Evolutionary conservation across 345 rosid genomes (phyloP).

Genomic region (Cochlearia excelsa): DNA sequence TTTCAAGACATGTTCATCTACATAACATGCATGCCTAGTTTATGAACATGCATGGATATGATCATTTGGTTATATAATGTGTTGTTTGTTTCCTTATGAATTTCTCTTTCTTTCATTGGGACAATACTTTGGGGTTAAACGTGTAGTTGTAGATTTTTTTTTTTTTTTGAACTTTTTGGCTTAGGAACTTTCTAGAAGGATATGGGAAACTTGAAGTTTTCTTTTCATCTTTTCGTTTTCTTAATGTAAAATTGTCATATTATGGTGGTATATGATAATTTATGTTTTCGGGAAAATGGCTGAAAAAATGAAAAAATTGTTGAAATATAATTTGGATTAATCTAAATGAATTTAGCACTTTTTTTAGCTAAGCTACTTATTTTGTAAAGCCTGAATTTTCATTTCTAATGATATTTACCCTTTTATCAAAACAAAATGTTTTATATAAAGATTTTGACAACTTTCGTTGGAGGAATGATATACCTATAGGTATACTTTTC

Average conservation of each 20-base stretch:
- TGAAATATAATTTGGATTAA: not conserved
- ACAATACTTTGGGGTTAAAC: constrained; percentile 27
- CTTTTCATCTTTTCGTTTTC: not conserved
- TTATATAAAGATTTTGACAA: too few species aligned
- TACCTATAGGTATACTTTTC: too few species aligned
- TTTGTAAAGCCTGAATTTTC: too few species aligned
- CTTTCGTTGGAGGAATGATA: too few species aligned
- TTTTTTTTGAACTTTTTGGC: not conserved
- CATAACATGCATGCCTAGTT: constrained; percentile 28
- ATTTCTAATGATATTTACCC: too few species aligned
- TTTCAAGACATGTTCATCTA: constrained; percentile 39
- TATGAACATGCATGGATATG: constrained; percentile 21
- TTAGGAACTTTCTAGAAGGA: constrained; percentile 31
- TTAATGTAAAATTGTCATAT: constrained; percentile 37
- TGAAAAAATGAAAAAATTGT: not conserved
- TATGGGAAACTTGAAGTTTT: constrained; percentile 18
- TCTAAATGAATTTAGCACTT: not conserved
- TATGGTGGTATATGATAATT: constrained; percentile 32
- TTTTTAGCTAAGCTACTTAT: too few species aligned
- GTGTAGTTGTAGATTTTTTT: constrained; percentile 22
- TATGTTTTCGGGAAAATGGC: constrained; percentile 18
- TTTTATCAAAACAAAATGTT: too few species aligned
- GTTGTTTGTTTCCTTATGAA: constrained; percentile 14
- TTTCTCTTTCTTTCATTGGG: constrained; percentile 21
- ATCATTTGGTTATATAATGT: constrained; percentile 17